phyloP scores from a whole-genome alignment of 768 basidiomycete species.

The Hydnomerulius pinastri region DNA sequence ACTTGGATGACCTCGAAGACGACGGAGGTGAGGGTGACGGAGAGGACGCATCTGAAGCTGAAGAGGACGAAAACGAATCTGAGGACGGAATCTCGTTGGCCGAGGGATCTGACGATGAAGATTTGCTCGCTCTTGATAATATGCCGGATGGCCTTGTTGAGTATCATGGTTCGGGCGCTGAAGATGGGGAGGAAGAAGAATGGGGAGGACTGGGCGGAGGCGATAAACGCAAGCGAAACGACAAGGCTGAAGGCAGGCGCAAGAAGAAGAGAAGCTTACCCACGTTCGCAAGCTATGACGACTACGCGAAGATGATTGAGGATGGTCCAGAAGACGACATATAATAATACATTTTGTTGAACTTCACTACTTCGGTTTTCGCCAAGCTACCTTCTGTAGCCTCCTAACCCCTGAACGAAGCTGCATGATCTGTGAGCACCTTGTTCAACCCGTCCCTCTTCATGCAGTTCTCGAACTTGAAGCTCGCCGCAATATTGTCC shows the following conservation, averaged over 20 bases:
- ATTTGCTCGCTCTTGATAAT: slow-evolving; percentile 59
- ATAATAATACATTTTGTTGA: slow-evolving; percentile 4
- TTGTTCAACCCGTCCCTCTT: slow-evolving; percentile 28
- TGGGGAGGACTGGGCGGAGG: slow-evolving; percentile 43
- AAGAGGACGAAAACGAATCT: slow-evolving; percentile 39
- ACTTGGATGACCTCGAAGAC: slow-evolving; percentile 35
- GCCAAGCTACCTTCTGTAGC: not conserved
- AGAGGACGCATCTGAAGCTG: slow-evolving; percentile 28
- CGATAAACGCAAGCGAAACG: slow-evolving; percentile 57
- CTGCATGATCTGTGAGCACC: slow-evolving; percentile 10
- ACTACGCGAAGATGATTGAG: slow-evolving; percentile 84
- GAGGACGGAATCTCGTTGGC: slow-evolving; percentile 54
- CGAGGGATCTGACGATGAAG: slow-evolving; percentile 73
- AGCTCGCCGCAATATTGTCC: slow-evolving; percentile 42
- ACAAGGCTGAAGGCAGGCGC: slow-evolving; percentile 43
- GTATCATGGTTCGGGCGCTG: slow-evolving; percentile 56
- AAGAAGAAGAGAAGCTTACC: slow-evolving; percentile 72
- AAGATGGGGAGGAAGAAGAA: slow-evolving; percentile 23
- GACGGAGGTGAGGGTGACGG: slow-evolving; percentile 37
- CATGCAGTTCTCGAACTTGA: slow-evolving; percentile 43
- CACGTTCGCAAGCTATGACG: slow-evolving; percentile 86
- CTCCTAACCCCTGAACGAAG: not conserved
- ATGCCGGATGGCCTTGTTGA: slow-evolving; percentile 59
- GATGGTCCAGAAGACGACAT: slow-evolving; percentile 41
- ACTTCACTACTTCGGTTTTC: not conserved